Conservation (phyloP, 202 grass and related monocot genomes). For the Carex arenaria region DNA sequence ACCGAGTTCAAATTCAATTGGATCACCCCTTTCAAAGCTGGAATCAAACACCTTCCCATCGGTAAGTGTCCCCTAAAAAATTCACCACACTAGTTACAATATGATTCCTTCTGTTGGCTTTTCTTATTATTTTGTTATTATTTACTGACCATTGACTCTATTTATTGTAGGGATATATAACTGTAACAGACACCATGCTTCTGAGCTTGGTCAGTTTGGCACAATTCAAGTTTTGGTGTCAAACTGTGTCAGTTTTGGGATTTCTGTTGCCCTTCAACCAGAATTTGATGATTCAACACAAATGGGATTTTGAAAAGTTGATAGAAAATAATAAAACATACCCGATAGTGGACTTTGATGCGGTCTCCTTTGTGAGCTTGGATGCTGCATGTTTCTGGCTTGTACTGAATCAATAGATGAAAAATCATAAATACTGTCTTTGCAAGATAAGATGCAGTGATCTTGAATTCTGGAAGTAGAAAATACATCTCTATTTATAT, state of each 20-base stretch:
- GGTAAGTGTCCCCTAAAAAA: constrained; percentile 77
- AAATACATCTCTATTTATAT: neutral
- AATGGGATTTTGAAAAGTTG: neutral
- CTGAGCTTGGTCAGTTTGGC: neutral
- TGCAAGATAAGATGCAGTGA: neutral
- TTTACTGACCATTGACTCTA: neutral
- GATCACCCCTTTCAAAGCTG: constrained; percentile 90
- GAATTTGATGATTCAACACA: neutral
- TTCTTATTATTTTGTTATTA: constrained; percentile 8
- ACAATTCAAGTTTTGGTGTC: neutral
- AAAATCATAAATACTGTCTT: neutral
- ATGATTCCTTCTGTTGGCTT: neutral
- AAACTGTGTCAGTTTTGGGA: neutral
- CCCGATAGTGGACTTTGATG: constrained; percentile 98
- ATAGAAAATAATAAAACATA: constrained; percentile 44
- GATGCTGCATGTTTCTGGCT: constrained; percentile 82
- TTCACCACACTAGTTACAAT: neutral
- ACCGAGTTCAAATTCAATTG: constrained; percentile 95
- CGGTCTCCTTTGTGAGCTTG: constrained; percentile 94
- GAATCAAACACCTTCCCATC: constrained; percentile 98
- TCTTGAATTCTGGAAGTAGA: neutral
- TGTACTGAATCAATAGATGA: constrained; percentile 47
- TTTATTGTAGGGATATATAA: neutral
- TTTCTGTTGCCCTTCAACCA: neutral
- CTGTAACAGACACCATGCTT: neutral